A percentile compares a stretch with the other conserved stretches of the same genome.
Conservation (phyloP, 139 green algal genomes). For the Haematococcus lacustris region DNA sequence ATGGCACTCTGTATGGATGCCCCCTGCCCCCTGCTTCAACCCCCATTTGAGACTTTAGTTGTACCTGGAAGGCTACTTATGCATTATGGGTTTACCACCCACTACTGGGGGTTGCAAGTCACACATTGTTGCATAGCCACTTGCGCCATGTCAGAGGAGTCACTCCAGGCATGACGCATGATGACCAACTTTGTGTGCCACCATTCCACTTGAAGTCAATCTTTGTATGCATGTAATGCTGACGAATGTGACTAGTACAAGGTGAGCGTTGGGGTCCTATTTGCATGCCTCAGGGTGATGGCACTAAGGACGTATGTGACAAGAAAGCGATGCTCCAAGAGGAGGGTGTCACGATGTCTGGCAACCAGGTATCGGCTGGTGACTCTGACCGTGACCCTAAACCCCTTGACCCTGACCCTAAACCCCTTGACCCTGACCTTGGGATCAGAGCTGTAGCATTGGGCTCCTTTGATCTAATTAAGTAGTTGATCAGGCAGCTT, state of each 20-base stretch:
- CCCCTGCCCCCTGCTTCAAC: too few relatives aligned
- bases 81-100: too few relatives aligned
- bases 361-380: conserved; percentile 24
- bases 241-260: neutral
- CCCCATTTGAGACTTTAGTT: too few relatives aligned
- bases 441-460: too few relatives aligned
- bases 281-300: conserved; percentile 17
- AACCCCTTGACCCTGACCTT: too few relatives aligned
- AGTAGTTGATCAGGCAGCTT: too few relatives aligned
- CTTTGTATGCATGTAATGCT: neutral
- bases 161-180: neutral
- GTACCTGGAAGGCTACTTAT: too few relatives aligned
- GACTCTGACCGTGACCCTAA: too few relatives aligned
- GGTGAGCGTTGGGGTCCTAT: neutral
- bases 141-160: neutral
- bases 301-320: conserved; percentile 27
- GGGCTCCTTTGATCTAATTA: too few relatives aligned
- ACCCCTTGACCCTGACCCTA: too few relatives aligned
- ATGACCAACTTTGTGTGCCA: too few relatives aligned
- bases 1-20: too few relatives aligned
- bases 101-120: neutral
- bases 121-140: neutral
- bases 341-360: conserved; percentile 54
- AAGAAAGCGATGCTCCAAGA: conserved; percentile 46
- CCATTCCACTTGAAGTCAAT: neutral